These are phyloP conservation scores for Xenoacremonium recifei DNA, from an alignment of 2,329 filamentous ascomycete species.

Conservation along the genomic window DNA sequence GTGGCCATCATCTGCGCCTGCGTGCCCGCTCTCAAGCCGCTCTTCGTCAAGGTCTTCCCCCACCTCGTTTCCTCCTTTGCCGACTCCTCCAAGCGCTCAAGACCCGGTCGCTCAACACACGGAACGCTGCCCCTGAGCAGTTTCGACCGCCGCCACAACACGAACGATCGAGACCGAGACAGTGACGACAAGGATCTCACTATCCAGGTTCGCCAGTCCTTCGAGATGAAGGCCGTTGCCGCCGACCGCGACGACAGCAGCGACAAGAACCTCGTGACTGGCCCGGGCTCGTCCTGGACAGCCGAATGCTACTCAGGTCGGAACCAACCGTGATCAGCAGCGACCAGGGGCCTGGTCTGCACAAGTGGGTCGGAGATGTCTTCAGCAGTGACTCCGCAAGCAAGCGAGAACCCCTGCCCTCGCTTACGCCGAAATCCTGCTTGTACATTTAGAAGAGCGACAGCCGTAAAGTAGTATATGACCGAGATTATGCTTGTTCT, in stretches of 20 bases:
- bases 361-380: too few relatives aligned
- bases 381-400: too few relatives aligned
- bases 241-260: conserved; percentile 5
- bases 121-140: conserved; percentile 3
- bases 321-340: background rate
- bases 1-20: conserved; percentile 34
- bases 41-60: conserved; percentile 25
- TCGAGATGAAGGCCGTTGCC: conserved; percentile 14
- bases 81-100: conserved; percentile 7
- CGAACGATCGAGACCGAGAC: conserved; percentile 5
- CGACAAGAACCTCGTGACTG: conserved; percentile 10
- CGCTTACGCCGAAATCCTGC: too few relatives aligned
- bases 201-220: conserved; percentile 15
- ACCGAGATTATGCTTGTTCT: too few relatives aligned
- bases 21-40: conserved; percentile 32
- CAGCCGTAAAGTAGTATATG: too few relatives aligned
- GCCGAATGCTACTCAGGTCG: background rate
- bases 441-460: too few relatives aligned
- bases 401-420: too few relatives aligned
- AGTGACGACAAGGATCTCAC: background rate
- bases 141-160: conserved; percentile 1
- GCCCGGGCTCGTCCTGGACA: background rate
- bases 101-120: conserved; percentile 1
- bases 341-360: too few relatives aligned
- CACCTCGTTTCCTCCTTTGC: conserved; percentile 11